Conservation (phyloP, 805 yeast species). For the Kluyveromyces lactis region DNA sequence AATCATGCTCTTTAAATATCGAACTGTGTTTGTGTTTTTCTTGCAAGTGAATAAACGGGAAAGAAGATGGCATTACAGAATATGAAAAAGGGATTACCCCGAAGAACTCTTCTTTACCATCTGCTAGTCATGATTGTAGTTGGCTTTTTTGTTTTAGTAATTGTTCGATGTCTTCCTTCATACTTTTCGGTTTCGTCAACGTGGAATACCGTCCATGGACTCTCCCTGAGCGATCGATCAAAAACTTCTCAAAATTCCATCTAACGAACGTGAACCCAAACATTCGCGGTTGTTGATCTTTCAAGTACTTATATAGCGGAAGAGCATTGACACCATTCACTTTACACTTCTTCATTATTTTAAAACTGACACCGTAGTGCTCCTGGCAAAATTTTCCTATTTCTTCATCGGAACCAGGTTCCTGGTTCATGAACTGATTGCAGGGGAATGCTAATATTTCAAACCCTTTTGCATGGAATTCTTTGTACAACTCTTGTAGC, state of each 20-base stretch:
- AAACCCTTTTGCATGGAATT: slow-evolving; percentile 56
- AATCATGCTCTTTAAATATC: too few relatives aligned
- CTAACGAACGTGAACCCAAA: slow-evolving; percentile 63
- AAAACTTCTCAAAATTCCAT: slow-evolving; percentile 77
- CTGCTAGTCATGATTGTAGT: too few relatives aligned
- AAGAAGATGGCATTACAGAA: too few relatives aligned
- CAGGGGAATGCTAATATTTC: slow-evolving; percentile 81
- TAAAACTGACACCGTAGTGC: slow-evolving; percentile 92
- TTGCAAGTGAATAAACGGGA: too few relatives aligned
- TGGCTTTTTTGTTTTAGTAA: slow-evolving; percentile 31
- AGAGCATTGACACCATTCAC: slow-evolving; percentile 81
- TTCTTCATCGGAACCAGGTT: slow-evolving; percentile 62
- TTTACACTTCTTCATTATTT: slow-evolving; percentile 74
- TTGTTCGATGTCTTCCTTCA: slow-evolving; percentile 52
- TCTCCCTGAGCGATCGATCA: slow-evolving; percentile 44
- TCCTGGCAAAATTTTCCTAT: slow-evolving; percentile 63
- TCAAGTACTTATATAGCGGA: slow-evolving; percentile 73
- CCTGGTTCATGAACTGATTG: slow-evolving; percentile 79
- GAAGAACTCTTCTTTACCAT: too few relatives aligned
- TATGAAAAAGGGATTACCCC: too few relatives aligned
- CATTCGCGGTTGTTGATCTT: slow-evolving; percentile 47
- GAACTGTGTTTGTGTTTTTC: too few relatives aligned
- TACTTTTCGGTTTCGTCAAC: slow-evolving; percentile 54
- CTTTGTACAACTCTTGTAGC: slow-evolving; percentile 57
- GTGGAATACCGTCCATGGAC: slow-evolving; percentile 59